Percentiles rank a stretch among this genome's conserved stretches.
Conservation (phyloP, 768 basidiomycete species). For the Lanmaoa pseudosensibilis region DNA sequence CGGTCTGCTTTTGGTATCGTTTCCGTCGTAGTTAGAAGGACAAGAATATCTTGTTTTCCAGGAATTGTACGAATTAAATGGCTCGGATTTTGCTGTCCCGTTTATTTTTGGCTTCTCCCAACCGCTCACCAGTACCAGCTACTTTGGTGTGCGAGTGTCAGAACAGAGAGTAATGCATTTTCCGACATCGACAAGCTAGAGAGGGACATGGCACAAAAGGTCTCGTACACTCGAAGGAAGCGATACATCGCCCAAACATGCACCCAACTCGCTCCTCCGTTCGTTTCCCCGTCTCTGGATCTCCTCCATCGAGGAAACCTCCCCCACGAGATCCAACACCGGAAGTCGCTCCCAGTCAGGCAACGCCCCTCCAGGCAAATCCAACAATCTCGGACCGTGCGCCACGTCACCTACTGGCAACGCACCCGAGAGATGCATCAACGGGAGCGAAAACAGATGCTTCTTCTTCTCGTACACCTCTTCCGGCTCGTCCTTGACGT, state of each 20-base stretch:
- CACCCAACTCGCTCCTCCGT: conserved; percentile 37
- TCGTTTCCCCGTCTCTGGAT: conserved; percentile 37
- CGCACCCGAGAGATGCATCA: conserved; percentile 48
- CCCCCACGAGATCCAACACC: conserved; percentile 66
- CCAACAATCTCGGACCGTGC: conserved; percentile 43
- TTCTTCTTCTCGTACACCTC: conserved; percentile 54
- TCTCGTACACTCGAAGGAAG: conserved; percentile 27
- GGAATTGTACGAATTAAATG: conserved; percentile 20
- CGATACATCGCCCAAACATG: conserved; percentile 25
- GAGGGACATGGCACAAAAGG: conserved; percentile 18
- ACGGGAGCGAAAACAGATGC: conserved; percentile 63
- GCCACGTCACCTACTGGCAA: conserved; percentile 5
- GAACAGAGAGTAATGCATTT: neutral
- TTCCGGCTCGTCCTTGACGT: conserved; percentile 60
- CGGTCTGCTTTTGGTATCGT: conserved; percentile 7
- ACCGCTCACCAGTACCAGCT: neutral
- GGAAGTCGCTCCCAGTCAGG: conserved; percentile 60
- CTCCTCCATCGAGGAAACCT: conserved; percentile 35
- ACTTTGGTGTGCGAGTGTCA: neutral
- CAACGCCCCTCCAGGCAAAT: conserved; percentile 55
- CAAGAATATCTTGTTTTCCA: conserved; percentile 20
- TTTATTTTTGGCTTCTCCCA: neutral
- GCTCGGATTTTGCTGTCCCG: conserved; percentile 1
- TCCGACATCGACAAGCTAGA: conserved; percentile 4
- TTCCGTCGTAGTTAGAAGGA: conserved; percentile 16